Conservation (phyloP, 148 eudicot genomes). For the Fagopyrum esculentum region DNA sequence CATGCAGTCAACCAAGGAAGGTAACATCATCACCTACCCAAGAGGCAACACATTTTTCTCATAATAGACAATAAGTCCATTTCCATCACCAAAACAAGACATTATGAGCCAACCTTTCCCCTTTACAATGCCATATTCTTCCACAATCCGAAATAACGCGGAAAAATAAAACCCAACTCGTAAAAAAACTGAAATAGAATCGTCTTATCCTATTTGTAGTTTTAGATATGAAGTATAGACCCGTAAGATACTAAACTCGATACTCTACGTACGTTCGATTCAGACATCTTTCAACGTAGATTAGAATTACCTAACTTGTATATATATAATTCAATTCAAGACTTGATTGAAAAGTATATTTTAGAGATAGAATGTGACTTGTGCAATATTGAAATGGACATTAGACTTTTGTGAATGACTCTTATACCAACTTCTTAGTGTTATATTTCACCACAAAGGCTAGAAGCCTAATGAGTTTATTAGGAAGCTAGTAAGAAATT, state of each 20-base stretch:
- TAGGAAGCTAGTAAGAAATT: too few species aligned
- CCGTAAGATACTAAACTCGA: background rate
- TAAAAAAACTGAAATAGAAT: too few species aligned
- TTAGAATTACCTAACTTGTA: background rate
- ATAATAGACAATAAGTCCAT: constrained; percentile 1
- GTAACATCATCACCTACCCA: constrained; percentile 12
- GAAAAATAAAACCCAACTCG: background rate
- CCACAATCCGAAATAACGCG: background rate
- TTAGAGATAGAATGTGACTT: constrained; percentile 4
- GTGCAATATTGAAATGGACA: background rate
- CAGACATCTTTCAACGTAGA: background rate
- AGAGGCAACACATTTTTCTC: constrained; percentile 3
- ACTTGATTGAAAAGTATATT: background rate
- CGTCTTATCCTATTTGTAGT: too few species aligned
- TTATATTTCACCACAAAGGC: constrained; percentile 4
- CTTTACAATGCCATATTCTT: background rate
- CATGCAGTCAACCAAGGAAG: background rate
- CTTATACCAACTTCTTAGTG: background rate
- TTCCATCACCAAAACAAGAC: constrained; percentile 10
- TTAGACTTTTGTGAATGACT: background rate
- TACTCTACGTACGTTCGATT: too few species aligned
- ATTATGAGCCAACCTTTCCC: background rate
- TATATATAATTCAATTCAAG: background rate
- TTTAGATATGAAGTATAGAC: too few species aligned
- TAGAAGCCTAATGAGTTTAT: too few species aligned